A percentile compares a stretch with the other conserved stretches of the same genome.
Conservation (phyloP, 208 protist genomes). For the Leishmania amazonensis region DNA sequence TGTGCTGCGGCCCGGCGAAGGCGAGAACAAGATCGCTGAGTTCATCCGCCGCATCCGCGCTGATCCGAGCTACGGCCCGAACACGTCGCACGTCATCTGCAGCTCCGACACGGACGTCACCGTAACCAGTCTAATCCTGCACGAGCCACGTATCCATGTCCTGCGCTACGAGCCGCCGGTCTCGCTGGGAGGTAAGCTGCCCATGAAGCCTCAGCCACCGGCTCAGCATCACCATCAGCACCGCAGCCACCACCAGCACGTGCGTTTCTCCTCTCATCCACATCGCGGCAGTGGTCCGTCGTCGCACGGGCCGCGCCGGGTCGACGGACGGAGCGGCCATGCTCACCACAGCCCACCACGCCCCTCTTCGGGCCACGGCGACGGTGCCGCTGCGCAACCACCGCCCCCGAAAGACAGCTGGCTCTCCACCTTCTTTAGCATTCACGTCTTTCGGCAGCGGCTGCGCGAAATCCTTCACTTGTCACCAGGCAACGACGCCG, state of each 20-base stretch:
- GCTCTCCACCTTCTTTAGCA: constrained; percentile 88
- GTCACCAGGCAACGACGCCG: constrained; percentile 14
- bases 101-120: constrained; percentile 99
- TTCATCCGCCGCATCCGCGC: constrained; percentile 76
- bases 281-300: constrained; percentile 18
- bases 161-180: constrained; percentile 96
- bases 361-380: neutral
- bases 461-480: constrained; percentile 53
- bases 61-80: constrained; percentile 96
- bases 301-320: constrained; percentile 12
- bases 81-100: constrained; percentile 98
- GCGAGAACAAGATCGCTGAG: constrained; percentile 92
- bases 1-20: constrained; percentile 96
- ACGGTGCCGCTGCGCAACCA: neutral
- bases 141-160: constrained; percentile 97
- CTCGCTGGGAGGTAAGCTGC: constrained; percentile 38
- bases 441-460: constrained; percentile 74
- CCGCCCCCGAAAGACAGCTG: constrained; percentile 56
- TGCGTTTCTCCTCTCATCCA: constrained; percentile 1
- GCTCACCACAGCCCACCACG: neutral
- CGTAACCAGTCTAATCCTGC: constrained; percentile 95
- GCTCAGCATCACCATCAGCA: constrained; percentile 11
- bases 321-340: constrained; percentile 18
- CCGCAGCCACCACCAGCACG: constrained; percentile 9
- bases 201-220: constrained; percentile 12